phyloP scores from a whole-genome alignment of 352 stramenopile genomes.

The Globisporangium nunn region DNA sequence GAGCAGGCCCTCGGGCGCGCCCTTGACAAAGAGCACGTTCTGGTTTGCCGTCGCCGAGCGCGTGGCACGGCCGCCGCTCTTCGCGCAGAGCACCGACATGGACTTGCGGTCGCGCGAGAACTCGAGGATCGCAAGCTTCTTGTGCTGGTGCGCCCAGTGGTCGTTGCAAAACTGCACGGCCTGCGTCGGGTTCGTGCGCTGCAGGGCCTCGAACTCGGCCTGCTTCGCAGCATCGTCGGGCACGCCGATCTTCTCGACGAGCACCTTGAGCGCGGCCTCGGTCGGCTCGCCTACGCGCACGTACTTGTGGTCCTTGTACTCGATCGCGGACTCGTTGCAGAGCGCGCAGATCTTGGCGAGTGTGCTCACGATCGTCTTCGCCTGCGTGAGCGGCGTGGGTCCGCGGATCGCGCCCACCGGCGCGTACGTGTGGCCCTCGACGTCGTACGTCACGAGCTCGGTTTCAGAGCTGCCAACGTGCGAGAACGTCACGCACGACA shows the following conservation, averaged over 20 bases:
- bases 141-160: slow-evolving; percentile 71
- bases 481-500: slow-evolving; percentile 87
- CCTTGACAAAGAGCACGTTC: slow-evolving; percentile 98
- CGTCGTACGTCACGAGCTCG: slow-evolving; percentile 83
- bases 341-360: slow-evolving; percentile 90
- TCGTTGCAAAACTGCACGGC: slow-evolving; percentile 83
- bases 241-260: slow-evolving; percentile 93
- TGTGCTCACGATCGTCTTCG: slow-evolving; percentile 67
- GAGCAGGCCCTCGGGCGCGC: slow-evolving; percentile 95
- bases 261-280: slow-evolving; percentile 94
- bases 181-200: slow-evolving; percentile 52
- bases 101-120: slow-evolving; percentile 97
- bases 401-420: slow-evolving; percentile 71
- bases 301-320: slow-evolving; percentile 86
- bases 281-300: slow-evolving; percentile 94
- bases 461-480: slow-evolving; percentile 57
- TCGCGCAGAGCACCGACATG: slow-evolving; percentile 93
- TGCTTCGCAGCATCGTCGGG: slow-evolving; percentile 53
- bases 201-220: slow-evolving; percentile 49
- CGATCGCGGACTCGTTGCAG: slow-evolving; percentile 95
- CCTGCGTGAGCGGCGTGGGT: slow-evolving; percentile 31
- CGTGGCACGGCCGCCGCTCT: slow-evolving; percentile 41
- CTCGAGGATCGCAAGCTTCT: slow-evolving; percentile 92
- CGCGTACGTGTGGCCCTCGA: slow-evolving; percentile 93
- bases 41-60: slow-evolving; percentile 56